Evolutionary conservation across 2,329 filamentous ascomycete species (phyloP), one percentile per base, ranked within the genome.

Genomic region (Colletotrichum cordylinicola): DNA sequence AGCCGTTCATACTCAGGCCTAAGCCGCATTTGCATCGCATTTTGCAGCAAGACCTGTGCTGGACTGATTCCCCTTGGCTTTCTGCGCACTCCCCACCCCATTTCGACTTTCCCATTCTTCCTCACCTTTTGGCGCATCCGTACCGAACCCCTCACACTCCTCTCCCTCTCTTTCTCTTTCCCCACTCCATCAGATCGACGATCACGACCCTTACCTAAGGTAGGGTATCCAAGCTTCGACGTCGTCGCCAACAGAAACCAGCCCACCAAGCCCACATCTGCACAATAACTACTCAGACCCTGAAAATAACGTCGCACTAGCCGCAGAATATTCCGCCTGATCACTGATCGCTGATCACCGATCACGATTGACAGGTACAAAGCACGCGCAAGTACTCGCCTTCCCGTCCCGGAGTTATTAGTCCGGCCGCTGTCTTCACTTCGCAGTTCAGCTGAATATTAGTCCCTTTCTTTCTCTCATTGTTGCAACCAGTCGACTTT

Each of bases 331-430:
- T 67, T 37, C 62, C 73, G 29, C 61, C 72, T 67, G 69, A 72
- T 72, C 68, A 75, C 16, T 48, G 35, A 55, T 56, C 43, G 72
- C 64, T 60, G 67, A 70, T 70, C 67, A 62, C 56, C 67, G 56
- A 70, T 70, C 67, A n/a, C 56, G 65, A 69, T 69, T 69, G 64
- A 64, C 70, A 75, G 64, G 70, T n/a, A 73, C 64, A n/a, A 48
- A 67, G 58, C 29, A 60, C 16, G 56, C 56, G 27, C 29, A 60
- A 16, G 24, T 31, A 48, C n/a, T 48, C 18, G n/a, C 12, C 43
- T 21, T 48, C 43, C 70, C 74, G 74, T 48, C 43, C 70, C 74
- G 74, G 74, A 76, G 70, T 64, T 35, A 27, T 35, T 75, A 37
- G 29, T 75, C 73, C 73, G 73, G 56, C 29, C 21, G 43, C 27